Base-by-base conservation (phyloP, 139 green algal genomes). In the Coccomyxa sp. region DNA sequence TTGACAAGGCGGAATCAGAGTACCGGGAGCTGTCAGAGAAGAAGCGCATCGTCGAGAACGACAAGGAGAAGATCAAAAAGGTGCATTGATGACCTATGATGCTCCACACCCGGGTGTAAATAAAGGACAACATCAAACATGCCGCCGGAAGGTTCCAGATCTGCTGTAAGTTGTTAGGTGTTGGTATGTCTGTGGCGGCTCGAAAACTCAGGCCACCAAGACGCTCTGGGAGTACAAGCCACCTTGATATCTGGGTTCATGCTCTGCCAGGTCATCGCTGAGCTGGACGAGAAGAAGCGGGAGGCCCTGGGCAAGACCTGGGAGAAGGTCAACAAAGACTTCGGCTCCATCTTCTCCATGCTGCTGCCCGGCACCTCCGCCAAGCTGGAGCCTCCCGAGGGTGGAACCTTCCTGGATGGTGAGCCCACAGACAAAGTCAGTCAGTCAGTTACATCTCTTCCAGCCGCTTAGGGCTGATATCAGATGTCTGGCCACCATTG, bases 281-380 rank as follows among this genome's bases (percentile, higher is more conserved):
- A 99, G 89, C 90, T 99, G 82, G 97, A 99, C 79, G 91, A 98
- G 80, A 98, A 99, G 92, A 99, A 98, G 90, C 88, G 89, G 16
- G 88, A 92, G 79, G 91, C 93, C 18, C 90, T 99, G 82, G 83
- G 94, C 76, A 85, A 90, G 66, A 98, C 95, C 16, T 99, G 97
- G 97, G 63, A 88, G 45, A 97, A 98, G 90, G 94, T 97, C 58
- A 95, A 94, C 87, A 84, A 79, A n/a, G 92, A 97, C 90, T 98
- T 99, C 87, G 95, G 95, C 16, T 91, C 91, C 86, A 99, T 99
- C 87, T 99, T 99, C 89, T 91, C 83, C 77, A 99, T 92, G 32
- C 95, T 99, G 76, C 93, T 99, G 81, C 97, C 97, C 0, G 97
- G 96, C 68, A 95, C 96, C 30, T 87, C 81, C 12, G 97, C 97